These are phyloP conservation scores for Papiliotrema fonsecae DNA, from an alignment of 1,284 basidiomycete species.

Conservation along the genomic window DNA sequence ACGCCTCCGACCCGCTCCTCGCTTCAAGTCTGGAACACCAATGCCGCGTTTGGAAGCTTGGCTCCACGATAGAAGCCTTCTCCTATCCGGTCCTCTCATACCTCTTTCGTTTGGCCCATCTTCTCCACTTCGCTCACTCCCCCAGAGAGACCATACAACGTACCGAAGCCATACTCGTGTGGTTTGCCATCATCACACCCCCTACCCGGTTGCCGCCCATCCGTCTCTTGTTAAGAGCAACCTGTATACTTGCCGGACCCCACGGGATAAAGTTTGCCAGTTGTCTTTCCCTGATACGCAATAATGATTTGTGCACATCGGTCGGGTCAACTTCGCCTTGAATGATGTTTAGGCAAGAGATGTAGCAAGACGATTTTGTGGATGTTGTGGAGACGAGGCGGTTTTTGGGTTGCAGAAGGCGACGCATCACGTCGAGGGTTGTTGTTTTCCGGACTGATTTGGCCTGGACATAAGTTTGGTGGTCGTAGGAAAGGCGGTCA, in stretches of 20 bases:
- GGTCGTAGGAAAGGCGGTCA: neutral
- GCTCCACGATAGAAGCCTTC: no score
- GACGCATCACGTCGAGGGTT: slow-evolving; percentile 97
- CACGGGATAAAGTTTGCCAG: slow-evolving; percentile 98
- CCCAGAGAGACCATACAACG: slow-evolving; percentile 37
- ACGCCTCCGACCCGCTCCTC: no score
- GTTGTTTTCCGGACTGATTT: slow-evolving; percentile 88
- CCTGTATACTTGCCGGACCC: slow-evolving; percentile 98
- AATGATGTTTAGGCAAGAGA: slow-evolving; percentile 97
- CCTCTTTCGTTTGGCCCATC: no score
- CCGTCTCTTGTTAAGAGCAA: slow-evolving; percentile 86
- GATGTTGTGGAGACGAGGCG: slow-evolving; percentile 95
- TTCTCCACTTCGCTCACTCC: neutral
- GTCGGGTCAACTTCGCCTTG: slow-evolving; percentile 97
- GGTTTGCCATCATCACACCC: slow-evolving; percentile 97
- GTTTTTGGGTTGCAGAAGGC: slow-evolving; percentile 95
- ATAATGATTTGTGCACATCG: slow-evolving; percentile 94
- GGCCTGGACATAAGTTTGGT: slow-evolving; percentile 53
- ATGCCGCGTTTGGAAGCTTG: no score
- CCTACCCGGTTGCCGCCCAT: slow-evolving; percentile 82
- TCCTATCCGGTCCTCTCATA: no score
- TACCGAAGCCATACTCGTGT: slow-evolving; percentile 93
- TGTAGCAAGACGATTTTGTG: slow-evolving; percentile 89
- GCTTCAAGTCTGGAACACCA: no score
- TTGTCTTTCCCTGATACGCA: slow-evolving; percentile 93